A percentile compares a stretch with the other conserved stretches of the same genome.
phyloP scores from a whole-genome alignment of 163 green algal species.

The Smithsoniella earleae region DNA sequence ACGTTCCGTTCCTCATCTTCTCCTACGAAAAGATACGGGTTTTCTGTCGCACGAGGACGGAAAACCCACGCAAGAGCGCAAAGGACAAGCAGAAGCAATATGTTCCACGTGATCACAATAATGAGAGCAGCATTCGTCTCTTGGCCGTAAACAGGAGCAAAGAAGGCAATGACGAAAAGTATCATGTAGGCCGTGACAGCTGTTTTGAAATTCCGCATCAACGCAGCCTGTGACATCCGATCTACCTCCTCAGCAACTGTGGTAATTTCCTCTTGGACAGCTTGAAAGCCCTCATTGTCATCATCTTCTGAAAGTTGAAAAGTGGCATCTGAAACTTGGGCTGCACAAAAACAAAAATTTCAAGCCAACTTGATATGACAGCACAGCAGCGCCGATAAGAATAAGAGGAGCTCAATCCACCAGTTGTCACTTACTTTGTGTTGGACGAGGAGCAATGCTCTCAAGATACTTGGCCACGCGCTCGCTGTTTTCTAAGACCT shows the following conservation, averaged over 20 bases:
- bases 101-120: conserved; percentile 12
- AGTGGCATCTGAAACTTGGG: neutral
- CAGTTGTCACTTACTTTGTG: no score
- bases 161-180: conserved; percentile 17
- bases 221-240: neutral
- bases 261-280: neutral
- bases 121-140: conserved; percentile 1
- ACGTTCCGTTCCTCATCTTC: conserved; percentile 20
- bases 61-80: conserved; percentile 21
- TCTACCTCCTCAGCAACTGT: conserved; percentile 21
- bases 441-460: conserved; percentile 2
- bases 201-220: conserved; percentile 21
- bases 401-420: no score
- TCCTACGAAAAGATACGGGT: conserved; percentile 14
- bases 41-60: neutral
- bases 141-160: conserved; percentile 1
- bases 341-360: neutral
- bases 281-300: conserved; percentile 9
- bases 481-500: conserved; percentile 13
- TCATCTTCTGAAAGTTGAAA: conserved; percentile 21
- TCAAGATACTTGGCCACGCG: conserved; percentile 13
- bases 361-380: neutral
- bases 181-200: conserved; percentile 29
- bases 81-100: neutral
- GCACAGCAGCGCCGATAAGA: neutral